phyloP scores from a whole-genome alignment of 192 early-diverging fungal genomes.

The Backusella psychrophila region DNA sequence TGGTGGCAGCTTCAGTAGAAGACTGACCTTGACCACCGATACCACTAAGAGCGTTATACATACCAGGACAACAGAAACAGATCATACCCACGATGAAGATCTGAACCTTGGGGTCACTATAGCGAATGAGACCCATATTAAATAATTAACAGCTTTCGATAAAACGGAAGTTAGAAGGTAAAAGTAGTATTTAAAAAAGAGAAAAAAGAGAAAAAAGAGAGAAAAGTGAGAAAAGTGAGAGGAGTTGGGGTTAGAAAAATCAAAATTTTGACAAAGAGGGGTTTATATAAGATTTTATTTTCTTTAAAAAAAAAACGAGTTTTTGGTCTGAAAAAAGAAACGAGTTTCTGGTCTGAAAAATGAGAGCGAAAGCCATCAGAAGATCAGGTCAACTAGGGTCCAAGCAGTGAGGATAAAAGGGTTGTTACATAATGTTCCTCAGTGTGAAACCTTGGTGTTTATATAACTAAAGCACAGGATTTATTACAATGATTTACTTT shows the following conservation, averaged over 20 bases:
- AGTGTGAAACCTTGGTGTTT: not conserved
- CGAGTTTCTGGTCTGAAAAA: not conserved
- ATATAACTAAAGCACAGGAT: not conserved
- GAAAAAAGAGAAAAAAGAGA: no score
- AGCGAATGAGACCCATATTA: constrained; percentile 34
- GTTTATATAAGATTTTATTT: not conserved
- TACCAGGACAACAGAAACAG: constrained; percentile 78
- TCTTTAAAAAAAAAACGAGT: not conserved
- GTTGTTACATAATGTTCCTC: constrained; percentile 7
- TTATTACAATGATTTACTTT: not conserved
- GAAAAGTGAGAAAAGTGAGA: not conserved
- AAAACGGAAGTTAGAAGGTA: not conserved
- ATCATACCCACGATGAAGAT: constrained; percentile 65
- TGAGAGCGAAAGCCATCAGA: not conserved
- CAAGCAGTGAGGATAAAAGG: not conserved
- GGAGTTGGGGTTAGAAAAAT: not conserved
- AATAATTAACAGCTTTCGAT: not conserved
- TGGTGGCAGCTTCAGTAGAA: constrained; percentile 56
- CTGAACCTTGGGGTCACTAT: constrained; percentile 58
- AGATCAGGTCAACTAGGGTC: constrained; percentile 10
- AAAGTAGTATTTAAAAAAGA: not conserved
- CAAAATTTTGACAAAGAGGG: not conserved
- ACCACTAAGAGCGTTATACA: constrained; percentile 66
- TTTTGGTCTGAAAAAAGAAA: not conserved
- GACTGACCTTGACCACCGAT: constrained; percentile 67